These are phyloP conservation scores for Auriculariales sp. DNA, from an alignment of 768 basidiomycete genomes.

Conservation along the genomic window DNA sequence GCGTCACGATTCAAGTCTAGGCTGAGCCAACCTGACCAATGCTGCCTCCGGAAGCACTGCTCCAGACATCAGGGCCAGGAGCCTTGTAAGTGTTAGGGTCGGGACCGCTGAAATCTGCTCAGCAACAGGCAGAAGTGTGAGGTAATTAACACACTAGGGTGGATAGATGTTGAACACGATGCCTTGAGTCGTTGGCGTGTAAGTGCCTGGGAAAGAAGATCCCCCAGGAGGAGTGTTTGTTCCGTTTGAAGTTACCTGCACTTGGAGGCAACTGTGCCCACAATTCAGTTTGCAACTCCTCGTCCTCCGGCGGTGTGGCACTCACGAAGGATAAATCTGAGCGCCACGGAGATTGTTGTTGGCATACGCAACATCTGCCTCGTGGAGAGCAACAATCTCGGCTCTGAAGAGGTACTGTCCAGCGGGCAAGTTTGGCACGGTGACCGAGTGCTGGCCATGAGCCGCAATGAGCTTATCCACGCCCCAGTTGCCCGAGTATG, in stretches of 20 bases:
- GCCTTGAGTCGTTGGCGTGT: constrained; percentile 2
- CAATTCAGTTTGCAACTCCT: no score
- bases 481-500: neutral
- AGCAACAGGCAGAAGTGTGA: neutral
- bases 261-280: constrained; percentile 7
- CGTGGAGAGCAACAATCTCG: constrained; percentile 7
- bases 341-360: constrained; percentile 1
- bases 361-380: constrained; percentile 1
- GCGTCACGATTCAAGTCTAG: no score
- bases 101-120: constrained; percentile 1
- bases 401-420: constrained; percentile 8
- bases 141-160: neutral
- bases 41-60: no score
- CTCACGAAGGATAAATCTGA: constrained; percentile 2
- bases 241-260: constrained; percentile 5
- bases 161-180: no score
- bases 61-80: constrained; percentile 7
- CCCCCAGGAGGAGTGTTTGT: constrained; percentile 5
- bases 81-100: constrained; percentile 4
- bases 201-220: constrained; percentile 7
- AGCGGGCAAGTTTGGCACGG: constrained; percentile 5
- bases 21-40: no score
- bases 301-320: no score
- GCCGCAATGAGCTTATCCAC: constrained; percentile 4
- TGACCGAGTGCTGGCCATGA: constrained; percentile 7